These are phyloP conservation scores for Aspergillus tanneri DNA, from an alignment of 2,329 filamentous ascomycete genomes.

Conservation along the genomic window DNA sequence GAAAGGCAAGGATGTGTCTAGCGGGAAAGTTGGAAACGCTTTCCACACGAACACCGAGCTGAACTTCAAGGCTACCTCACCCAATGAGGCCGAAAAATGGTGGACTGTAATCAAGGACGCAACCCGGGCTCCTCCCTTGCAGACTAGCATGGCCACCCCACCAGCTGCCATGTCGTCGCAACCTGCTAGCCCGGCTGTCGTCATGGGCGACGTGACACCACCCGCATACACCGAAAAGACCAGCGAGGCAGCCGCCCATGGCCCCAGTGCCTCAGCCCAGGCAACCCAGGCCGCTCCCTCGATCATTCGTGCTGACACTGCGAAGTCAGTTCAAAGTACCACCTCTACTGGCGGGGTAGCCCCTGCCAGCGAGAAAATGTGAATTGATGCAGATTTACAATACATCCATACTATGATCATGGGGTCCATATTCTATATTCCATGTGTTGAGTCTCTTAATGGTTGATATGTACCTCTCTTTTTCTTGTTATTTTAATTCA, in stretches of 20 bases:
- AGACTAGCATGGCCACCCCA: conserved; percentile 12
- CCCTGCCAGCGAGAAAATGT: conserved; percentile 11
- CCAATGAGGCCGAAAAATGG: conserved; percentile 81
- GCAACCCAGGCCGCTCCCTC: neutral
- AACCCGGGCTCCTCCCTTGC: conserved; percentile 15
- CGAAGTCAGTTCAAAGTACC: neutral
- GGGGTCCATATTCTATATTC: neutral
- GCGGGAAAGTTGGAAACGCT: conserved; percentile 73
- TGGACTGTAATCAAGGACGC: conserved; percentile 64
- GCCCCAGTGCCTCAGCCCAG: neutral
- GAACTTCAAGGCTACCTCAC: conserved; percentile 80
- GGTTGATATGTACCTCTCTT: neutral
- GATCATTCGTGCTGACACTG: conserved; percentile 12
- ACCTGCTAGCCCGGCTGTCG: conserved; percentile 15
- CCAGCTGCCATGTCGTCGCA: conserved; percentile 15
- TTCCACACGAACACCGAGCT: conserved; percentile 78
- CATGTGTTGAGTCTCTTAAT: neutral
- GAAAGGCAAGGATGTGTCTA: conserved; percentile 89
- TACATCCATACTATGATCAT: no score
- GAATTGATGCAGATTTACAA: no score
- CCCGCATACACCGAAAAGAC: conserved; percentile 29
- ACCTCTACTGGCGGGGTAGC: conserved; percentile 7
- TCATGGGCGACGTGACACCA: neutral
- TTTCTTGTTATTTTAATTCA: neutral
- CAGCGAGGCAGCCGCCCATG: conserved; percentile 8